phyloP scores from a whole-genome alignment of 345 rosid genomes.

The Alliaria petiolata region DNA sequence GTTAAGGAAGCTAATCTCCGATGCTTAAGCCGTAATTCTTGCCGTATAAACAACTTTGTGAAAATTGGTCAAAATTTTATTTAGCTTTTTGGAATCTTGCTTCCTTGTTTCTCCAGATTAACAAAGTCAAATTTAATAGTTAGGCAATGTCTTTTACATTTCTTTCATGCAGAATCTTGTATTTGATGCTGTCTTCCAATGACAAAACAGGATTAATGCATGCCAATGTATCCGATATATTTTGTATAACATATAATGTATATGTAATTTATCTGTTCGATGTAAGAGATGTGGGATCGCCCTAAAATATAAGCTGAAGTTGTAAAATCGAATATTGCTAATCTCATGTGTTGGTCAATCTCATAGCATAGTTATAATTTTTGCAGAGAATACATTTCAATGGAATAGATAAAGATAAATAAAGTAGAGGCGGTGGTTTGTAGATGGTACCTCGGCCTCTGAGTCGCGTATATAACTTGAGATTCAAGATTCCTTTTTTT shows the following conservation, averaged over 20 bases:
- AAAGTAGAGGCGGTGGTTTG: slow-evolving; percentile 3
- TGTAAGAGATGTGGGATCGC: background rate
- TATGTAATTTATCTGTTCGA: background rate
- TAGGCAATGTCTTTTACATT: slow-evolving; percentile 22
- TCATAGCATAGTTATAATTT: background rate
- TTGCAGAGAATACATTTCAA: background rate
- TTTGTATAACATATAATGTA: background rate
- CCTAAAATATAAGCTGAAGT: background rate
- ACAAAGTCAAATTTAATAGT: slow-evolving; percentile 14
- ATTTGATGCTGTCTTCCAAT: background rate
- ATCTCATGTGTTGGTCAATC: background rate
- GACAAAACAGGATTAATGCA: background rate
- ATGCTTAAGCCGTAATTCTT: slow-evolving; percentile 21
- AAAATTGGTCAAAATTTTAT: background rate
- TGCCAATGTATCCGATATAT: background rate
- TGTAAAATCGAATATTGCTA: background rate
- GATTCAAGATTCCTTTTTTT: slow-evolving; percentile 17
- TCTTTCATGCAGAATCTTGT: background rate
- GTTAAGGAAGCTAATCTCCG: background rate
- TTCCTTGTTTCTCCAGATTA: background rate
- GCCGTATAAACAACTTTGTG: background rate
- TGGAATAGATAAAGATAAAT: background rate
- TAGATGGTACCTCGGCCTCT: background rate
- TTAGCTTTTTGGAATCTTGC: slow-evolving; percentile 24
- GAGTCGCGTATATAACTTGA: slow-evolving; percentile 16